Evolutionary conservation across 257 asterid species (phyloP).

Genomic region (Nicotiana paniculata): DNA sequence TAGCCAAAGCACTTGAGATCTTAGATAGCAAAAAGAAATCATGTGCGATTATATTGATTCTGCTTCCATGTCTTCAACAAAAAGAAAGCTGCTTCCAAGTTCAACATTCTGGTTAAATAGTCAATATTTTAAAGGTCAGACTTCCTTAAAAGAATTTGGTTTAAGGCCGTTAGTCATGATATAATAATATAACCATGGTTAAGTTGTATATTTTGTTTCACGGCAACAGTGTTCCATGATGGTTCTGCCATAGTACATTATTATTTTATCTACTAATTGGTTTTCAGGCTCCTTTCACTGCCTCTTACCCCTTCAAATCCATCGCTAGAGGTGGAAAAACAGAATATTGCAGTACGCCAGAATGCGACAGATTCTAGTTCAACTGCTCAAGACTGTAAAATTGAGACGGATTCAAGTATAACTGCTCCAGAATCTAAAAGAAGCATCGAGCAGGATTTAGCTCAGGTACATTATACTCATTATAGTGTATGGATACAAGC

Average conservation of each 20-base stretch:
- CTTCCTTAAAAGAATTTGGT: not conserved
- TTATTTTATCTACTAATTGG: not conserved
- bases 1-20: not conserved
- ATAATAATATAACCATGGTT: not conserved
- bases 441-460: slow-evolving; percentile 13
- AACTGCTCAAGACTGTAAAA: slow-evolving; percentile 29
- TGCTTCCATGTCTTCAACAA: not conserved
- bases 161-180: not conserved
- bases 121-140: not conserved
- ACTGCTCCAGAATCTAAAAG: slow-evolving; percentile 30
- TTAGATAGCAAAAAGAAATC: not conserved
- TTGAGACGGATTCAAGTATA: slow-evolving; percentile 6
- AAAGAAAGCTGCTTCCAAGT: not conserved
- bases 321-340: slow-evolving; percentile 20
- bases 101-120: not conserved
- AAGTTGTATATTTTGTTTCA: not conserved
- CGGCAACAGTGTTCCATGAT: not conserved
- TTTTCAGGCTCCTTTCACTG: slow-evolving; percentile 55
- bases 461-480: not conserved
- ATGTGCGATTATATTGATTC: not conserved
- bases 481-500: not conserved
- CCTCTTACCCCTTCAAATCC: slow-evolving; percentile 37
- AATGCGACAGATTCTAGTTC: slow-evolving; percentile 5
- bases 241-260: not conserved
- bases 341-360: slow-evolving; percentile 1